These are phyloP conservation scores for Pleurotus cornucopiae DNA, from an alignment of 768 basidiomycete genomes.

Conservation along the genomic window DNA sequence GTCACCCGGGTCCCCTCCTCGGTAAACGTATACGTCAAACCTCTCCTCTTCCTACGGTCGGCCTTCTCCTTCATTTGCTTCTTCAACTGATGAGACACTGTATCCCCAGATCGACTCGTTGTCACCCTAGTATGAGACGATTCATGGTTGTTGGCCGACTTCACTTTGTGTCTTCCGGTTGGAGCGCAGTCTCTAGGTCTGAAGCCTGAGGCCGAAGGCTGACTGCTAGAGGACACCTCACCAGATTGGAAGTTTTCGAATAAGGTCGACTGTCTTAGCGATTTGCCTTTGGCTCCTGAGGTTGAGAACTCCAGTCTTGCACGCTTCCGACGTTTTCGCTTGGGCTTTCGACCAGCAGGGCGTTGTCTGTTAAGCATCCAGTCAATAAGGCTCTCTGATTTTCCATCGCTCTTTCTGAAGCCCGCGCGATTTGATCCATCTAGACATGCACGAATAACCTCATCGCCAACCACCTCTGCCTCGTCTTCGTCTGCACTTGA, in stretches of 20 bases:
- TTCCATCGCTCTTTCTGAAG: neutral
- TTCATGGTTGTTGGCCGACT: too few relatives aligned
- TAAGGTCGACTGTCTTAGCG: constrained; percentile 34
- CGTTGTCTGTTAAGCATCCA: constrained; percentile 58
- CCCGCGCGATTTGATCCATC: neutral
- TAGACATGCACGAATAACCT: neutral
- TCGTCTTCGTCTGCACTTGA: constrained; percentile 2
- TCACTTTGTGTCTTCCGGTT: neutral
- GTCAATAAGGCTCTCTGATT: constrained; percentile 52
- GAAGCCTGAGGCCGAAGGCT: neutral
- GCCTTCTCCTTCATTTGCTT: constrained; percentile 23
- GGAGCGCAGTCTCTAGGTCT: neutral
- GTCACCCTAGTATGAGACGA: too few relatives aligned
- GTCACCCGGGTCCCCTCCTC: constrained; percentile 32
- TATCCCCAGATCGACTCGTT: neutral
- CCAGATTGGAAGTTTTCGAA: constrained; percentile 21
- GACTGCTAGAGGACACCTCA: constrained; percentile 1
- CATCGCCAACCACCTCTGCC: neutral
- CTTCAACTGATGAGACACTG: constrained; percentile 17
- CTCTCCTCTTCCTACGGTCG: constrained; percentile 17
- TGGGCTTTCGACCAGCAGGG: constrained; percentile 20
- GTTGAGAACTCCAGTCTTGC: constrained; percentile 33
- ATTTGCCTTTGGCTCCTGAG: constrained; percentile 25
- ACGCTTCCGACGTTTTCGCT: constrained; percentile 11
- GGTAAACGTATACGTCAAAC: constrained; percentile 35